phyloP scores from a whole-genome alignment of 345 rosid genomes.

The Eutrema heterophyllum region DNA sequence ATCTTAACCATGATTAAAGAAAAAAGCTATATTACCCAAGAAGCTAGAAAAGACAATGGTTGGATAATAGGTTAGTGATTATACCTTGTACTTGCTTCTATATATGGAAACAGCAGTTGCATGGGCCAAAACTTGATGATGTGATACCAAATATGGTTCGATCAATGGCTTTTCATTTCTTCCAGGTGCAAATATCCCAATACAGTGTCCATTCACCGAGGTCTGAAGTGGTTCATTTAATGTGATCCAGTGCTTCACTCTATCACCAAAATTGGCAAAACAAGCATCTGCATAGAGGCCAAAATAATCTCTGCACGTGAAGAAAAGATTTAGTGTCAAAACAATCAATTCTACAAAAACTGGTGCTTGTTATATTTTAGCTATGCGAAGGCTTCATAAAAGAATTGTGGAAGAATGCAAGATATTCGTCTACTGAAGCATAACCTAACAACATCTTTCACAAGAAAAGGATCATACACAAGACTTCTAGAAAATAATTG shows the following conservation, averaged over 20 bases:
- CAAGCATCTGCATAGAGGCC: conserved; percentile 67
- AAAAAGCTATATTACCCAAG: background rate
- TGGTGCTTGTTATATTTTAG: background rate
- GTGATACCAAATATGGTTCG: conserved; percentile 76
- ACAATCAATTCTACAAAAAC: background rate
- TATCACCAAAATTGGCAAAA: conserved; percentile 71
- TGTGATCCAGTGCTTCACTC: conserved; percentile 89
- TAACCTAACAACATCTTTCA: background rate
- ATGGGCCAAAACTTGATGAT: conserved; percentile 81
- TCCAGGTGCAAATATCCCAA: conserved; percentile 68
- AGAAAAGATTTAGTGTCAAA: conserved; percentile 7
- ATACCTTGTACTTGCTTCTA: conserved; percentile 65
- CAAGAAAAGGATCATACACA: conserved; percentile 1
- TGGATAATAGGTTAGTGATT: background rate
- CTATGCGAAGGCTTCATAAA: background rate
- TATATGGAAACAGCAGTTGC: conserved; percentile 68
- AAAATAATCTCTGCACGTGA: conserved; percentile 67
- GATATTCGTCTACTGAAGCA: conserved; percentile 1
- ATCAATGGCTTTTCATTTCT: conserved; percentile 51
- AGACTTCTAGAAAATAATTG: background rate
- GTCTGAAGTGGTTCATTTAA: conserved; percentile 72
- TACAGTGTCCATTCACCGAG: conserved; percentile 51
- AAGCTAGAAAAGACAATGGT: background rate
- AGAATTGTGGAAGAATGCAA: background rate
- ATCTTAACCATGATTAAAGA: background rate